Percentiles rank a stretch among this genome's conserved stretches.
Conservation (phyloP, 371 early-diverging fungal genomes). For the Vairimorpha ceranae region DNA sequence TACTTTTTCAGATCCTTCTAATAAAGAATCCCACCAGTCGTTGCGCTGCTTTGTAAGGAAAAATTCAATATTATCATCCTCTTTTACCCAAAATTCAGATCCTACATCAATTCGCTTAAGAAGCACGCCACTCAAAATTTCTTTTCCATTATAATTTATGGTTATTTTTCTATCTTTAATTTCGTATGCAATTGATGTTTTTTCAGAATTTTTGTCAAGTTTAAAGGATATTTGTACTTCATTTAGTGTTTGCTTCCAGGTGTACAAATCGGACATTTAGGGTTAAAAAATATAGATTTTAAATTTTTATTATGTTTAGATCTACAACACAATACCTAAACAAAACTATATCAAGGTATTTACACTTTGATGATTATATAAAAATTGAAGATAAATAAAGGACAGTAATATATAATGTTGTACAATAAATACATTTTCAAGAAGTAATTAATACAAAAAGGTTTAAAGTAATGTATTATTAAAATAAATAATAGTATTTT, state of each 20-base stretch:
- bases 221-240: conserved; percentile 15
- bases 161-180: conserved; percentile 14
- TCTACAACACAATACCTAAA: no score
- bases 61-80: conserved; percentile 21
- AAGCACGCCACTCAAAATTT: conserved; percentile 17
- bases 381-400: no score
- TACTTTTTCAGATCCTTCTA: conserved; percentile 23
- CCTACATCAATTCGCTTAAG: conserved; percentile 4
- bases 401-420: no score
- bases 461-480: no score
- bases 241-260: conserved; percentile 32
- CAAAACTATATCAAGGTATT: no score
- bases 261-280: conserved; percentile 1
- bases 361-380: no score
- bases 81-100: conserved; percentile 4
- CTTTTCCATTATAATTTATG: conserved; percentile 1
- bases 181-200: neutral
- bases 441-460: no score
- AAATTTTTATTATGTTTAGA: no score
- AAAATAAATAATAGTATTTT: no score
- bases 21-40: conserved; percentile 34
- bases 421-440: no score
- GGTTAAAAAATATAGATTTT: no score
- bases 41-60: conserved; percentile 9
- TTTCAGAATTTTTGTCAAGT: neutral